Evolutionary conservation across 768 basidiomycete genomes (phyloP).

Genomic region (Hygrocybe punicea): DNA sequence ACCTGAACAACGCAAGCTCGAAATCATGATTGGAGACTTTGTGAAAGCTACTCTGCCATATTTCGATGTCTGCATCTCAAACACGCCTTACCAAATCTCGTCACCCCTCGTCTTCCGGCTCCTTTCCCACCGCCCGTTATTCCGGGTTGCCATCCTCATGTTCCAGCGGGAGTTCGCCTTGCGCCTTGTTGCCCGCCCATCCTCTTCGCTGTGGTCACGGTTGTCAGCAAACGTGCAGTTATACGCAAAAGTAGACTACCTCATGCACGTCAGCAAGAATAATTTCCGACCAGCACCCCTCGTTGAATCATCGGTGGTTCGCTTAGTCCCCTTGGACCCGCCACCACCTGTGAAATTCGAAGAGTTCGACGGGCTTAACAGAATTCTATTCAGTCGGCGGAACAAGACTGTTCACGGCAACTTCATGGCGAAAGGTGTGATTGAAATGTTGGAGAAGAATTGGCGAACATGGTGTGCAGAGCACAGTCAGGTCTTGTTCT

Average conservation of each 20-base stretch:
- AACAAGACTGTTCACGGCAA: slow-evolving; percentile 89
- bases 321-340: slow-evolving; percentile 88
- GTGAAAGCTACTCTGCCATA: slow-evolving; percentile 97
- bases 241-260: slow-evolving; percentile 92
- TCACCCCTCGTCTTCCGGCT: slow-evolving; percentile 96
- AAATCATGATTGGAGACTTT: slow-evolving; percentile 95
- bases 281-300: slow-evolving; percentile 95
- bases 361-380: slow-evolving; percentile 93
- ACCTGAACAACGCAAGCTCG: slow-evolving; percentile 91
- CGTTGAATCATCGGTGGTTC: slow-evolving; percentile 90
- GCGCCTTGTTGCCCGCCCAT: slow-evolving; percentile 82
- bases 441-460: slow-evolving; percentile 92
- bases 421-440: slow-evolving; percentile 91
- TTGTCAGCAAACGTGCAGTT: slow-evolving; percentile 96
- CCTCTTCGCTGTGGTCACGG: slow-evolving; percentile 85
- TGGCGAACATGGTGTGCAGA: slow-evolving; percentile 89
- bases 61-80: slow-evolving; percentile 98
- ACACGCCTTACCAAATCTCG: slow-evolving; percentile 99
- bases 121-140: slow-evolving; percentile 91
- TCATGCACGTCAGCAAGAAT: slow-evolving; percentile 95
- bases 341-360: slow-evolving; percentile 95
- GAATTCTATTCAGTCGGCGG: slow-evolving; percentile 84
- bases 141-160: slow-evolving; percentile 96
- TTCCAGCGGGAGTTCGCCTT: slow-evolving; percentile 99
- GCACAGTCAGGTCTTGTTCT: slow-evolving; percentile 50